phyloP scores from a whole-genome alignment of 169 alveolate species.

The Besnoitia besnoiti region DNA sequence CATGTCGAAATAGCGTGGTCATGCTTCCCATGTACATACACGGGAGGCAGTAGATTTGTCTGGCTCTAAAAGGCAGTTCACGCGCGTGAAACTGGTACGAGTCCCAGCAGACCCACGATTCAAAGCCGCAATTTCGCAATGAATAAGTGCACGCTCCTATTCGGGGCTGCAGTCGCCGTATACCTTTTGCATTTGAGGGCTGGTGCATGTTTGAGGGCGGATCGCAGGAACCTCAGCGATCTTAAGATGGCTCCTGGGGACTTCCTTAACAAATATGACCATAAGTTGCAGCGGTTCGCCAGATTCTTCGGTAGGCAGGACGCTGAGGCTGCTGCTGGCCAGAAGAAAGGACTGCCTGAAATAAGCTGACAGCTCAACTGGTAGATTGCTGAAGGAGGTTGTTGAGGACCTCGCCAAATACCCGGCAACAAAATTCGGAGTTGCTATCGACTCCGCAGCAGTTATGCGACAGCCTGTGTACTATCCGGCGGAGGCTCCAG shows the following conservation, averaged over 20 bases:
- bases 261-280: constrained; percentile 36
- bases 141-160: not conserved
- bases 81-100: no score
- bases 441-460: not conserved
- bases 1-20: no score
- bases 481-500: not conserved
- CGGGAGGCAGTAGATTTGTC: no score
- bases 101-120: no score
- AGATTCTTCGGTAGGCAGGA: constrained; percentile 17
- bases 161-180: not conserved
- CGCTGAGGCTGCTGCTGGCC: not conserved
- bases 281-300: constrained; percentile 29
- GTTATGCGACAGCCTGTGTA: constrained; percentile 26
- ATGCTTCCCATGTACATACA: no score
- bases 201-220: not conserved
- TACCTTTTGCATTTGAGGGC: not conserved
- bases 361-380: constrained; percentile 29
- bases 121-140: not conserved
- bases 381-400: constrained; percentile 27
- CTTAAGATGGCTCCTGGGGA: not conserved
- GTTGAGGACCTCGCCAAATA: constrained; percentile 24
- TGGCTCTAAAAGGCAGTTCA: no score
- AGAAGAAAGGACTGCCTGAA: no score
- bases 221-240: not conserved
- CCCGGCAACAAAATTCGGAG: not conserved